Evolutionary conservation across 306 rosid species (phyloP).

Genomic region (Morella rubra): DNA sequence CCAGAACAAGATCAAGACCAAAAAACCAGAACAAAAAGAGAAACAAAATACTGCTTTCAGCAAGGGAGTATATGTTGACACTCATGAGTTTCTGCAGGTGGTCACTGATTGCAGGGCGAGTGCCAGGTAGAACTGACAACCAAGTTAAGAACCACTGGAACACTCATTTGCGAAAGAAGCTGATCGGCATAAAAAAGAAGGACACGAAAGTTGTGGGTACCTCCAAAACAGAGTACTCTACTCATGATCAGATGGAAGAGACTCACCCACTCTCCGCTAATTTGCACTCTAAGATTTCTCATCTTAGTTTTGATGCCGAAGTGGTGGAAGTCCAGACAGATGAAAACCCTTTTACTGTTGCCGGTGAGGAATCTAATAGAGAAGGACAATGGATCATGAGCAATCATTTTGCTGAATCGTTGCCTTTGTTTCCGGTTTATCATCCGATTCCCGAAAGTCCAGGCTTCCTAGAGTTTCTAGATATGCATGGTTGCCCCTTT

Average conservation of each 20-base stretch:
- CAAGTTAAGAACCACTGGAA: constrained; percentile 71
- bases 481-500: neutral
- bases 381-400: neutral
- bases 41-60: too few species aligned
- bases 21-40: too few species aligned
- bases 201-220: too few species aligned
- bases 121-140: constrained; percentile 68
- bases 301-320: too few species aligned
- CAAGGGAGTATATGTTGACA: too few species aligned
- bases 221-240: too few species aligned
- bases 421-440: neutral
- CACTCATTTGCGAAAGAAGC: constrained; percentile 52
- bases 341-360: neutral
- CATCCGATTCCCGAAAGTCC: neutral
- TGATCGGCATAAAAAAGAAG: constrained; percentile 13
- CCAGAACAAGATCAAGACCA: too few species aligned
- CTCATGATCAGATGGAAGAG: too few species aligned
- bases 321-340: neutral
- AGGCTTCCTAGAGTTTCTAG: constrained; percentile 7
- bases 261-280: too few species aligned
- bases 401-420: neutral
- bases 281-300: too few species aligned
- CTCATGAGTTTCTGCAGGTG: constrained; percentile 28
- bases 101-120: constrained; percentile 68
- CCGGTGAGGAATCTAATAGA: neutral